Evolutionary conservation across 164 flowering plant species (phyloP).

Genomic region (Taxillus chinensis): DNA sequence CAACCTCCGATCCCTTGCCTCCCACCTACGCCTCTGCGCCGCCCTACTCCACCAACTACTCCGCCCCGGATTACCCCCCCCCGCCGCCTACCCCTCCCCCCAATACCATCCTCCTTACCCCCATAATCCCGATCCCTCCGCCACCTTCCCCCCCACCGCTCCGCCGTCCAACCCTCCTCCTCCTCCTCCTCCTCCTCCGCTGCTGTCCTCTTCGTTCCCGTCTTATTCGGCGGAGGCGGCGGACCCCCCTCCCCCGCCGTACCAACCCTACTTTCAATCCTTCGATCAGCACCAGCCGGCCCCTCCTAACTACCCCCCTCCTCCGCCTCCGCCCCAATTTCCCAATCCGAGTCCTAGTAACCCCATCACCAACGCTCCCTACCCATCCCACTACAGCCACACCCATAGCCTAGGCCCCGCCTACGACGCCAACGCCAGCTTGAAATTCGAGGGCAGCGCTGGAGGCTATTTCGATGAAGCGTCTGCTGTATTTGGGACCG

Average conservation of each 20-base stretch:
- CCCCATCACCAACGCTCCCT: constrained; percentile 10
- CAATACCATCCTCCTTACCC: constrained; percentile 22
- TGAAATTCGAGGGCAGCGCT: constrained; percentile 24
- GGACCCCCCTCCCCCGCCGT: constrained; percentile 21
- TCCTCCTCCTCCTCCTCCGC: constrained; percentile 15
- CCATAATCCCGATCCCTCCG: constrained; percentile 38
- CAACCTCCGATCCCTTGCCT: constrained; percentile 11
- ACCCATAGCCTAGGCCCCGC: constrained; percentile 17
- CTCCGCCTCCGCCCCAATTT: neutral
- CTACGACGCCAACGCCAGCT: constrained; percentile 27
- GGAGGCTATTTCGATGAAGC: constrained; percentile 33
- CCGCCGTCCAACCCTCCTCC: constrained; percentile 27
- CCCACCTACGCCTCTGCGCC: constrained; percentile 79
- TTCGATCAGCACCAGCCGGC: constrained; percentile 46
- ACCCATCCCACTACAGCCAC: constrained; percentile 16
- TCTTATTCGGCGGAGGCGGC: constrained; percentile 18
- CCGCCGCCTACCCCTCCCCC: constrained; percentile 15
- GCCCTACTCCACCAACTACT: constrained; percentile 42
- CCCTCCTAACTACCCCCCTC: constrained; percentile 20
- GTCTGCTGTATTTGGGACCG: constrained; percentile 24
- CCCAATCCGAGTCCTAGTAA: constrained; percentile 12
- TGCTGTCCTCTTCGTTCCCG: constrained; percentile 10
- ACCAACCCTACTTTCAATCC: constrained; percentile 28
- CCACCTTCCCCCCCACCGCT: constrained; percentile 27
- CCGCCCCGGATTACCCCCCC: constrained; percentile 3